Conservation (phyloP, 371 early-diverging fungal genomes). For the Zancudomyces culisetae region DNA sequence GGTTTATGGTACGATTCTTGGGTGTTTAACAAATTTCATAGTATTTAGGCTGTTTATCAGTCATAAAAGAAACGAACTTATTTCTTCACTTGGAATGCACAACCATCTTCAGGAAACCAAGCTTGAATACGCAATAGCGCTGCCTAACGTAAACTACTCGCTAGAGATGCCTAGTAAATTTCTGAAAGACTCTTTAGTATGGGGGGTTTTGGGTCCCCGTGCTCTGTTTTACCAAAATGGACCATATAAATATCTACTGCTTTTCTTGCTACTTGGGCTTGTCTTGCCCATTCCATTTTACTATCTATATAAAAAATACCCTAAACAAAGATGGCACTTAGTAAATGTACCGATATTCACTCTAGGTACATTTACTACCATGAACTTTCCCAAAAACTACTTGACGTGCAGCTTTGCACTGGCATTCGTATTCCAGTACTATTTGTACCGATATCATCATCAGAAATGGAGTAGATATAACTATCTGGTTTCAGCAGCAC, state of each 20-base stretch:
- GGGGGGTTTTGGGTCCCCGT: conserved; percentile 36
- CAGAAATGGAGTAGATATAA: conserved; percentile 41
- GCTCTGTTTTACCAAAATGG: conserved; percentile 30
- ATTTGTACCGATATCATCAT: conserved; percentile 22
- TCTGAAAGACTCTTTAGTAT: conserved; percentile 34
- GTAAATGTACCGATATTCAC: conserved; percentile 35
- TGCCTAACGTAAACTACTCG: neutral
- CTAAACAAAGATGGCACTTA: conserved; percentile 25
- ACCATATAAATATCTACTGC: conserved; percentile 25
- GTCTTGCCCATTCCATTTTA: conserved; percentile 32
- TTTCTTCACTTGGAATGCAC: neutral
- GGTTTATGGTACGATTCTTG: conserved; percentile 24
- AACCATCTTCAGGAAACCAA: too few relatives aligned
- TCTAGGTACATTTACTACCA: conserved; percentile 23
- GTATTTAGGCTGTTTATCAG: neutral
- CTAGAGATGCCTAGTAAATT: conserved; percentile 6
- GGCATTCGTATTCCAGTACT: conserved; percentile 37
- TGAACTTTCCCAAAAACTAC: conserved; percentile 14
- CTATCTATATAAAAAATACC: conserved; percentile 9
- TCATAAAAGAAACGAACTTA: neutral
- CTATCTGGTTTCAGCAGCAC: conserved; percentile 37
- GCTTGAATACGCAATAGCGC: too few relatives aligned
- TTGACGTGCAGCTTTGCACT: conserved; percentile 31
- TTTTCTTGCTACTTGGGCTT: conserved; percentile 33
- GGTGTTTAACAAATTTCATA: neutral